Evolutionary conservation across 164 flowering plant genomes (phyloP).

Genomic region (Hamamelis virginiana): DNA sequence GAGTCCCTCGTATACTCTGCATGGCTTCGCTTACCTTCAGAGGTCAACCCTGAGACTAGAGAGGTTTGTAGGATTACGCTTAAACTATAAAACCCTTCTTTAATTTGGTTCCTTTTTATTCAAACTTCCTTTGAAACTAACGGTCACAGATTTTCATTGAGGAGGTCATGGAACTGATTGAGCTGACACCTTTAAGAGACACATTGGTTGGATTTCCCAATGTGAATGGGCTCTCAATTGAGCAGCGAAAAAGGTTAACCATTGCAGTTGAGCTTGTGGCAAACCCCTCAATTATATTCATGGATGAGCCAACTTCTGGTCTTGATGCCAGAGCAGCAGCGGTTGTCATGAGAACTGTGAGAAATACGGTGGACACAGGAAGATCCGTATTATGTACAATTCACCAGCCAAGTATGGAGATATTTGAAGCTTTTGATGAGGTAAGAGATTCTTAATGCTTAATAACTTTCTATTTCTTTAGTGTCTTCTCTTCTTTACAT

Average conservation of each 20-base stretch:
- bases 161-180: conserved; percentile 60
- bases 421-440: conserved; percentile 59
- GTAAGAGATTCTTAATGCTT: conserved; percentile 13
- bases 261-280: conserved; percentile 67
- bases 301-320: conserved; percentile 68
- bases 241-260: conserved; percentile 56
- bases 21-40: conserved; percentile 48
- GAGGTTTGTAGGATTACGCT: conserved; percentile 21
- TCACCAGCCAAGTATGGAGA: conserved; percentile 60
- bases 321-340: conserved; percentile 63
- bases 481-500: background rate
- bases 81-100: background rate
- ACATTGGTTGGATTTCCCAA: conserved; percentile 51
- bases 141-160: conserved; percentile 47
- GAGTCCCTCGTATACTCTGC: conserved; percentile 52
- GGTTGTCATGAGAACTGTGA: conserved; percentile 60
- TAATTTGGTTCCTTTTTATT: background rate
- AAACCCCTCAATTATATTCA: conserved; percentile 56
- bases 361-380: conserved; percentile 56
- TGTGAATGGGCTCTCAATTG: conserved; percentile 49
- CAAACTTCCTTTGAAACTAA: background rate
- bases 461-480: too few species aligned
- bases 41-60: conserved; percentile 26
- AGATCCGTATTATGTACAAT: conserved; percentile 57
- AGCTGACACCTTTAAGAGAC: conserved; percentile 35